Base-by-base conservation (phyloP, 768 basidiomycete genomes). In the Wakefieldia striispora region DNA sequence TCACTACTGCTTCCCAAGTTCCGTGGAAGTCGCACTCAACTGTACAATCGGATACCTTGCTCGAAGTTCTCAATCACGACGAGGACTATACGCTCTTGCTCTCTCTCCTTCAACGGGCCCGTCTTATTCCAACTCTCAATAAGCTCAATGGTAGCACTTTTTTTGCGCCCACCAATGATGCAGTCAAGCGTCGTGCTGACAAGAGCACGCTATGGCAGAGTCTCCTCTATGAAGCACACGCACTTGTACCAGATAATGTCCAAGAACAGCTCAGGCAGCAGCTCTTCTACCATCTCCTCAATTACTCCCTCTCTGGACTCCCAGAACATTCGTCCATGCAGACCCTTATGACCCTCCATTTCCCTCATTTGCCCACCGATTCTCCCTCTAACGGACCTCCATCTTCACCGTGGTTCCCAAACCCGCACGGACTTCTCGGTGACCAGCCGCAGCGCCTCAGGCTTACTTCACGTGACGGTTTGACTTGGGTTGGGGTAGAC, bases 161-260 rank as follows among this genome's bases (percentile, higher is more conserved):
- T 40, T 98, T 97, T 62, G 97, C 97, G 2, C 97, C 97, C 2
- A 97, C 91, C 17, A 95, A 99, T 70, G 84, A 91, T 50, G 97
- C 97, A 29, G 81, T 95, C 56, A 69, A 80, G 54, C 77, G 74
- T 23, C 75, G 83, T 54, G 54, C 64, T 37, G 41, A 58, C 46
- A 55, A 55, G 47, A 68, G 62, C 23, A 20, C 52, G 16, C 51
- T 73, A 12, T 75, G 73, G 72, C 53, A 57, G 33, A 48, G 37
- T 41, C 65, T 67, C 33, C 56, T 62, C 34, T 50, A 52, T 33
- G 59, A 62, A 17, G 57, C 70, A 4, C 62, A 75, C 43, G 16
- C 48, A 17, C 58, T 65, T 40, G 60, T 81, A 33, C 75, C 75
- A 20, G 94, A 95, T 70, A 97, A 97, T 65, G 73, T 94, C 26